Evolutionary conservation across 1,139 yeast species (phyloP), one percentile per base, ranked within the genome.

Genomic region (Nakaseomyces glabratus): DNA sequence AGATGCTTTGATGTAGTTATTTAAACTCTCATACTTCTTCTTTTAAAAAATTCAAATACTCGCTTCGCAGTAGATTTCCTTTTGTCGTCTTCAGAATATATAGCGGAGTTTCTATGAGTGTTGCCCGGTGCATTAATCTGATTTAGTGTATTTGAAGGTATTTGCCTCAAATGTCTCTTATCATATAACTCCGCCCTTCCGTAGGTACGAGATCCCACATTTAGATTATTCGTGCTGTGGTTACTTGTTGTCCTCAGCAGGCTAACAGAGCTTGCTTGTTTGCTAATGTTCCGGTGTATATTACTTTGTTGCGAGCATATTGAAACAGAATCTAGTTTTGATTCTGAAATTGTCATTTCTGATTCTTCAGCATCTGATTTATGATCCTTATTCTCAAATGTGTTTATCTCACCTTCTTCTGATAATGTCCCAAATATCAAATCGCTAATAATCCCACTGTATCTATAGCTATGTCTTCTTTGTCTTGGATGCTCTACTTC

Each of bases 31-130:
- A 62, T 72, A 56, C 88, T 79, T 60, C 85, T 72, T 58, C 90
- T 71, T 57, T 79, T 80, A 62, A 81, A 80, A 54, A 81, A 81
- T 55, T 80, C 88, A 73, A 81, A 74, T 15, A 81, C 88, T 49
- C 76, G 77, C 51, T 76, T 73, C 9, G 88, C 84, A 3, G 88
- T 80, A 37, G 86, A 76, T 21, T 76, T 75, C 13, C 24, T 7
- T 10, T 19, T 28, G 6, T 19, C 24, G 8, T 28, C 32, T 13
- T 19, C 20, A 5, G 30, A 26, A 7, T 17, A 4, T 14, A 23
- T 17, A 19, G 15, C 18, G 10, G 20, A 20, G 19, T 30, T 34
- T 19, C 21, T 17, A 4, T 12, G 29, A 16, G 17, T 17, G 16
- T 6, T 16, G 11, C 13, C 14, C 6, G 20, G 4, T 4, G 20